Base-by-base conservation (phyloP, 1,284 basidiomycete genomes). In the Hortiboletus rubellus region DNA sequence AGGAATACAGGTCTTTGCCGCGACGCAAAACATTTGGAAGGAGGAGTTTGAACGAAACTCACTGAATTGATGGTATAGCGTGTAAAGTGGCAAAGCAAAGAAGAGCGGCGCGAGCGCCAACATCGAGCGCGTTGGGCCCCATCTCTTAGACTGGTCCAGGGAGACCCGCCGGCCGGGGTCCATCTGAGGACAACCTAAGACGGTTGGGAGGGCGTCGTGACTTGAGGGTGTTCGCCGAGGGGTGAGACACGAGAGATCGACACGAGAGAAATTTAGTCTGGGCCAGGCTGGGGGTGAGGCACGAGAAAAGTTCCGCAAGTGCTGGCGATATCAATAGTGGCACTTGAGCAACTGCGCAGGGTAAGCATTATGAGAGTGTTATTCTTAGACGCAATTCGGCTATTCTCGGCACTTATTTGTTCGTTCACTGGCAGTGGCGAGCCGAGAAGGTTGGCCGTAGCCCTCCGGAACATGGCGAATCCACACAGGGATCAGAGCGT, bases 41-140 rank as follows among this genome's bases (percentile, higher is more conserved):
- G 15, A 36, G 41, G 18, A 8, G 24, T 5, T 27, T 27, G 42
- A 18, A 37, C 1, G 14, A 17, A 33, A 74, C 81, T 67, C 58
- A 84, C 83, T 65, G 50, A 71, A 74, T 63, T 84, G 81, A 15
- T 80, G 75, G 60, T 73, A 69, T 38, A 78, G 65, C 2, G 80
- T 72, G 42, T 76, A 62, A 57, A 74, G 72, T 1, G 78, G 77
- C 7, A 74, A 69, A 14, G 69, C 68, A 50, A 85, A 64, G 17
- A 84, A 70, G 10, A 83, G 67, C 3, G 82, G 82, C 2, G 75
- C 64, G 15, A 85, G 67, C 0, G 70, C 70, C 31, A 83, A 59
- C 43, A 82, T 62, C 12, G 82, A 83, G 51, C 74, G 72, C 58
- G 78, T 59, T 31, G 79, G 75, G 15, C 79, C 79, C 77, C 80